Percentiles rank a stretch among this genome's conserved stretches.
Conservation (phyloP, 345 rosid species). For the Citrus medica region DNA sequence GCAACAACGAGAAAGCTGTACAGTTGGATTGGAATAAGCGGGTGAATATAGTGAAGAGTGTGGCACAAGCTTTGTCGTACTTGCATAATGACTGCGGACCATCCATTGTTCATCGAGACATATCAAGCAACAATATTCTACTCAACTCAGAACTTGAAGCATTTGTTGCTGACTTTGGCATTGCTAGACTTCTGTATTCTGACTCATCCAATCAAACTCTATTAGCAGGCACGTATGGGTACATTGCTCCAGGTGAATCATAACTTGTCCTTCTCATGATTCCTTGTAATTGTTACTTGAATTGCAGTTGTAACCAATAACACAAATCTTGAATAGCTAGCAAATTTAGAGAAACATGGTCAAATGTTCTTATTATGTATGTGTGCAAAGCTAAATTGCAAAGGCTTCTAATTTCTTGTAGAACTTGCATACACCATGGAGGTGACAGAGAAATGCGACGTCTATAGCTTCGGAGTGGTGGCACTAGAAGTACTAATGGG, state of each 20-base stretch:
- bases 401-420: neutral
- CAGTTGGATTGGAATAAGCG: constrained; percentile 16
- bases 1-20: neutral
- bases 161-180: constrained; percentile 21
- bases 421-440: neutral
- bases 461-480: neutral
- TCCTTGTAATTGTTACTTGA: too few species aligned
- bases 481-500: constrained; percentile 2
- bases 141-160: constrained; percentile 5
- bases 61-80: constrained; percentile 13
- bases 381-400: neutral
- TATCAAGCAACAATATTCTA: constrained; percentile 18
- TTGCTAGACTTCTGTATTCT: constrained; percentile 8
- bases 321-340: too few species aligned
- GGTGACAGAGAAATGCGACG: neutral
- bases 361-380: neutral
- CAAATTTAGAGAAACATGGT: too few species aligned
- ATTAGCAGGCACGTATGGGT: constrained; percentile 4
- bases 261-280: neutral
- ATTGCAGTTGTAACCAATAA: too few species aligned
- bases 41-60: constrained; percentile 7
- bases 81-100: constrained; percentile 15
- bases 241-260: constrained; percentile 14
- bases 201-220: constrained; percentile 4
- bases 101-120: constrained; percentile 17